Base-by-base conservation (phyloP, 176 grass and related monocot genomes). In the Avena eriantha region DNA sequence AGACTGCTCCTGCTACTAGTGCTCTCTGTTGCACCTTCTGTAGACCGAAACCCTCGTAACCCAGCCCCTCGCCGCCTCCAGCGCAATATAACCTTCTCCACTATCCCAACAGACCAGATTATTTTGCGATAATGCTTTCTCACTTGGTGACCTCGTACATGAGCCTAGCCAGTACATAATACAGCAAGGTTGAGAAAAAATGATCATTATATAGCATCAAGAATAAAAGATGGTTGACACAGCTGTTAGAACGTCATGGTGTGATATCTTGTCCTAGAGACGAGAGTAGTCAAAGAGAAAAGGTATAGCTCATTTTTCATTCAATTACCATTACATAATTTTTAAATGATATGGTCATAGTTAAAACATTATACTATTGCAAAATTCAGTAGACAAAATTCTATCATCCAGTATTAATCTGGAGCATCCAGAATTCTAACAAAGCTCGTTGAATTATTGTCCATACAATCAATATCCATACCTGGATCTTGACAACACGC, bases 101-200 rank as follows among this genome's bases (percentile, higher is more conserved):
- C 92, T 84, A 99, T 91, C 79, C 97, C 90, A 79, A 96, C 92
- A 55, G 97, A 94, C 97, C 97, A 99, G 45, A 94, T 14, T 72
- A 99, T 90, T 80, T 94, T 96, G n/a, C 85, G 86, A 84, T 99
- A 99, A 56, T 91, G 92, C 89, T 96, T 96, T 50, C 94, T 94
- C 76, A 99, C 97, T 94, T 99, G 97, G 85, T 94, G 89, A 77
- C 97, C 97, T 76, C 97, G 92, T 39, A 99, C 94, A 96, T 94
- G 92, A 79, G 97, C 97, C 97, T 99, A 85, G 69, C 55, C 72
- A 82, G 51, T 63, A 85, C 31, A 85, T 29, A 69, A 39, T 66
- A 49, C 75, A 33, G 76, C 39, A 81, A 73, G 36, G 21, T 85
- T 76, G 18, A 89, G 57, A 73, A 87, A 50, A 58, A 47, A 18